Conservation (phyloP, 768 basidiomycete genomes). For the Suillus discolor region DNA sequence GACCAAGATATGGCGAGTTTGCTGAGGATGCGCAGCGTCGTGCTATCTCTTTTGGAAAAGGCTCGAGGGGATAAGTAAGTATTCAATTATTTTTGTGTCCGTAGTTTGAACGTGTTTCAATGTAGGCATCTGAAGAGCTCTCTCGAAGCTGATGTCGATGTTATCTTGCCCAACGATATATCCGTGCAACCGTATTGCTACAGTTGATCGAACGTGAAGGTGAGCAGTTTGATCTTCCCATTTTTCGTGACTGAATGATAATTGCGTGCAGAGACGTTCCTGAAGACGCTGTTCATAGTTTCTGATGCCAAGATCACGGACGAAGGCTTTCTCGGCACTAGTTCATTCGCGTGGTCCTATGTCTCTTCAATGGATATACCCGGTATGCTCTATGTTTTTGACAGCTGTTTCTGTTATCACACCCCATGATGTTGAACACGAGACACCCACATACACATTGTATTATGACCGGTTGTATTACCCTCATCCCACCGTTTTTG, state of each 20-base stretch:
- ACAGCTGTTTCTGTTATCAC: conserved; percentile 5
- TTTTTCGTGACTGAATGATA: neutral
- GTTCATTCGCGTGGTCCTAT: conserved; percentile 53
- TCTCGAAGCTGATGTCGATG: conserved; percentile 72
- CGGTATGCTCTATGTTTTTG: conserved; percentile 38
- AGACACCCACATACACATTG: too few species aligned
- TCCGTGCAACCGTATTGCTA: conserved; percentile 31
- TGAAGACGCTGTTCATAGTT: conserved; percentile 81
- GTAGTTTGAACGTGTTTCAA: conserved; percentile 9
- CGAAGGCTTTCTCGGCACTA: conserved; percentile 42
- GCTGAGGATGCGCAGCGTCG: conserved; percentile 58
- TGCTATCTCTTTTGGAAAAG: conserved; percentile 71
- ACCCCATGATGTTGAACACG: too few species aligned
- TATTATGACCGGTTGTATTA: too few species aligned
- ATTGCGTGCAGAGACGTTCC: conserved; percentile 48
- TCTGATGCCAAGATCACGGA: conserved; percentile 64
- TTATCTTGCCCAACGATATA: conserved; percentile 51
- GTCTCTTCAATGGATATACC: conserved; percentile 43
- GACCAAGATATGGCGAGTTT: conserved; percentile 66
- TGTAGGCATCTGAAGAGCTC: conserved; percentile 72
- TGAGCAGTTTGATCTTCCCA: conserved; percentile 7
- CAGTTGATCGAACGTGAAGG: conserved; percentile 50
- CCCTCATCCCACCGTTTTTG: too few species aligned
- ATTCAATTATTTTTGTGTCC: neutral
- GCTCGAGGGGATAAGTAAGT: conserved; percentile 76